A percentile compares a stretch with the other conserved stretches of the same genome.
phyloP scores from a whole-genome alignment of 2,329 filamentous ascomycete species.

The Beauveria sp. region DNA sequence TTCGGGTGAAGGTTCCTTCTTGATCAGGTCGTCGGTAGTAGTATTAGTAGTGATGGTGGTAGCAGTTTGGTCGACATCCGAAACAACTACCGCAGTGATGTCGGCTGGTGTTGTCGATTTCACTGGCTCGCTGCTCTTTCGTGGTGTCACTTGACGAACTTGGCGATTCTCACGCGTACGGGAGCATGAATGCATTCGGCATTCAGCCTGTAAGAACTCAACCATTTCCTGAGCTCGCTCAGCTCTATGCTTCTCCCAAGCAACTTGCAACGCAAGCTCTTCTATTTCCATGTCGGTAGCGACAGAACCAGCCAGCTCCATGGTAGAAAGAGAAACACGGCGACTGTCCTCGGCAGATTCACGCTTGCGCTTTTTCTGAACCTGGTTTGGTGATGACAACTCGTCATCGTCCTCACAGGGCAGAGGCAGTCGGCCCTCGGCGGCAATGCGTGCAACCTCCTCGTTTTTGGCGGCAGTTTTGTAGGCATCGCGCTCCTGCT shows the following conservation, averaged over 20 bases:
- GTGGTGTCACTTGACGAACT: background rate
- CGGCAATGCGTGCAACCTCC: slow-evolving; percentile 63
- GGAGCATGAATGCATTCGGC: slow-evolving; percentile 58
- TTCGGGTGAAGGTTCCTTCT: background rate
- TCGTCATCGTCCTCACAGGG: slow-evolving; percentile 48
- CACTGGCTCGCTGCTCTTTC: background rate
- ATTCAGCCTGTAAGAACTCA: slow-evolving; percentile 70
- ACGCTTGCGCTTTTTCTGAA: slow-evolving; percentile 17
- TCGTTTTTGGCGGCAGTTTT: slow-evolving; percentile 66
- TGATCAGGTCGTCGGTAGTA: background rate
- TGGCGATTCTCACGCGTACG: slow-evolving; percentile 37
- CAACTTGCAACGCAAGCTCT: slow-evolving; percentile 42
- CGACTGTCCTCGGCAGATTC: slow-evolving; percentile 29
- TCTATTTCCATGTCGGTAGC: slow-evolving; percentile 52
- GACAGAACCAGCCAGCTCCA: slow-evolving; percentile 46
- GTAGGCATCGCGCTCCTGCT: slow-evolving; percentile 68
- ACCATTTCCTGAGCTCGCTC: slow-evolving; percentile 64
- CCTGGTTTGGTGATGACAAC: slow-evolving; percentile 53
- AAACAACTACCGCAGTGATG: background rate
- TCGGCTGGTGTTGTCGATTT: slow-evolving; percentile 5
- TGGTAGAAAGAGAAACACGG: slow-evolving; percentile 38
- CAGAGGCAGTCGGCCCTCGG: slow-evolving; percentile 61
- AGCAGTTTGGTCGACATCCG: background rate
- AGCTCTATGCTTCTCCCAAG: slow-evolving; percentile 56
- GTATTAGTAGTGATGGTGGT: too few relatives aligned